Evolutionary conservation across 1,284 basidiomycete genomes (phyloP), one percentile per base, ranked within the genome.

Genomic region (Tilletia horrida): DNA sequence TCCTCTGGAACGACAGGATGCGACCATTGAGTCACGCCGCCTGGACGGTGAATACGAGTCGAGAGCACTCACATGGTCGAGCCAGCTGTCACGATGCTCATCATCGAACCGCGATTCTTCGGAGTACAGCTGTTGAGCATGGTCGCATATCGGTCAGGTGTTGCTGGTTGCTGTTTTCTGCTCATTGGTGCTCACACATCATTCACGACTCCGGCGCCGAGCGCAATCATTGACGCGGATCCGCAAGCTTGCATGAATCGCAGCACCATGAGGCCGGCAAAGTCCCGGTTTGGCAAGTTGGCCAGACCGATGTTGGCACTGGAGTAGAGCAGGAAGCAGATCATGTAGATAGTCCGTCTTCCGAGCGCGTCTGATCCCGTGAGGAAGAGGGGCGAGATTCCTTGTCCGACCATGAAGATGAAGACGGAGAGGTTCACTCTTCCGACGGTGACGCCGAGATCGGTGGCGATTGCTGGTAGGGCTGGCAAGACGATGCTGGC

Each of bases 291-390:
- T 8, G 63, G 44, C 25, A 64, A 25, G 18, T 64, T 64, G 7
- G 63, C 44, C n/a, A 64, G 63, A 6, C 44, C 63, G 23, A 31
- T 44, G 27, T 64, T 64, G 9, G 63, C 63, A 44, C 44, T 44
- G 6, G 63, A 18, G 45, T 64, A 64, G 63, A 64, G 23, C 27
- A 64, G 7, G 43, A 64, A 47, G 63, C 63, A 64, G 63, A 64
- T 23, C 21, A 64, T 8, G 63, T 50, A 64, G 63, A 64, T 64
- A 11, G 23, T 23, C n/a, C 63, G 21, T 44, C 63, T 21, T n/a
- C 63, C 63, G 11, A 52, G 29, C 1, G 45, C 16, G 44, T 64
- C 63, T 16, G 63, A 64, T 1, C 43, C 43, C 7, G 44, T 50
- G 7, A 65, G 47, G 52, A 65, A 42, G 31, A 65, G 48, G 4